Base-by-base conservation (phyloP, 1,284 basidiomycete species). In the Somion occarium region DNA sequence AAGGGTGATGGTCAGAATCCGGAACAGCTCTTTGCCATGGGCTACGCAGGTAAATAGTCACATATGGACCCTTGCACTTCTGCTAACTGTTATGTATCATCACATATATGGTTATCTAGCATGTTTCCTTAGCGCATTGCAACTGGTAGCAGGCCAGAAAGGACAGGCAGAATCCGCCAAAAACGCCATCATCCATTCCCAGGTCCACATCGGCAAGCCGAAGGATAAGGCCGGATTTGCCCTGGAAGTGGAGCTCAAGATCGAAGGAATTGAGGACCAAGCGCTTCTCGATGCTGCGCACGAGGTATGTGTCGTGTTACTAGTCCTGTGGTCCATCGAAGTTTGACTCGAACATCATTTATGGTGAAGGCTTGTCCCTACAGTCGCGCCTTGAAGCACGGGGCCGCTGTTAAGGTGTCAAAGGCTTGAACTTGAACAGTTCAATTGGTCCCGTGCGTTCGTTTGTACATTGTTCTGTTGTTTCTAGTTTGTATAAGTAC, bases 361-460 rank as follows among this genome's bases (percentile, higher is more conserved):
- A n/a, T n/a, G n/a, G n/a, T 25, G 30, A 57, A 88, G 85, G 73
- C 78, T 47, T 88, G 85, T 62, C 85, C 85, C 1, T 88, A 88
- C 60, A 87, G 84, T 52, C 80, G 85, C 42, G 80, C 82, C 3
- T 64, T 86, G 58, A 68, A 66, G 26, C 73, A 81, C 53, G 83
- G 82, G 9, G 69, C 71, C 1, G 73, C 75, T 22, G 80, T 88
- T 22, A 82, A 79, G 37, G 76, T 86, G 23, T 55, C 57, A 38
- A 65, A 65, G 49, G 53, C 51, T 18, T 57, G 43, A 44, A 22
- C n/a, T n/a, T n/a, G n/a, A n/a, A n/a, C n/a, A n/a, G n/a, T n/a
- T n/a, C n/a, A n/a, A n/a, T n/a, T n/a, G n/a, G n/a, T n/a, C n/a
- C n/a, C n/a, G n/a, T n/a, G n/a, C n/a, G n/a, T n/a, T n/a, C n/a